Base-by-base conservation (phyloP, 2,329 filamentous ascomycete genomes). In the Calonectria leucothoes region DNA sequence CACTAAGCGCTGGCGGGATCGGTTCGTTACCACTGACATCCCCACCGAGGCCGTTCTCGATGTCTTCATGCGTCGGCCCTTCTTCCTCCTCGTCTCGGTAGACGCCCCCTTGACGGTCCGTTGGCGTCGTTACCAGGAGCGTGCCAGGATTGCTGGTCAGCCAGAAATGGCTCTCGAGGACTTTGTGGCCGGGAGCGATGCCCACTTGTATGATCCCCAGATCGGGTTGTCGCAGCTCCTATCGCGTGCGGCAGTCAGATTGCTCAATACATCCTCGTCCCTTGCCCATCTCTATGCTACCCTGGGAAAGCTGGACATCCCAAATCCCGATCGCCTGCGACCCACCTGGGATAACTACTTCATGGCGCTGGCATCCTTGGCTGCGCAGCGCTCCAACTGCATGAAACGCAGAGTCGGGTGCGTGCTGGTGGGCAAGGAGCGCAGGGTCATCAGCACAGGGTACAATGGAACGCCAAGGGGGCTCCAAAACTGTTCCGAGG, bases 291-390 rank as follows among this genome's bases (percentile, higher is more conserved):
- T 98, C 7, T 92, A 95, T 83, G 87, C 89, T 4, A 93, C 94
- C 11, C 90, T 99, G 1, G 89, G 90, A 63, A 90, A 91, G 59
- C 89, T 98, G 10, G 91, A 98, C 82, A 90, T 99, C 31, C 89
- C 93, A 2, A 93, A 97, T 81, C 90, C 93, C 39, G 91, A 94
- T 79, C 93, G 97, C 2, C 89, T 99, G 42, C 92, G 97, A 1
- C 97, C 97, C 0, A 93, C 91, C 63, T 99, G 97, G 97, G 97
- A 99, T 85, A 93, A 94, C 80, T 99, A 99, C 87, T 99, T 99
- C 83, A 99, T 99, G 97, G 92, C 94, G 49, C 89, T 99, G n/a
- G 96, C 97, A 6, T 95, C 94, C 39, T 91, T 99, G 61, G 97
- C 97, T 10, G 94, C 96, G 0, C 94, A 95, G 78, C 91, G 97